A percentile compares a stretch with the other conserved stretches of the same genome.
Conservation (phyloP, 164 flowering plant species). For the Protea cynaroides region DNA sequence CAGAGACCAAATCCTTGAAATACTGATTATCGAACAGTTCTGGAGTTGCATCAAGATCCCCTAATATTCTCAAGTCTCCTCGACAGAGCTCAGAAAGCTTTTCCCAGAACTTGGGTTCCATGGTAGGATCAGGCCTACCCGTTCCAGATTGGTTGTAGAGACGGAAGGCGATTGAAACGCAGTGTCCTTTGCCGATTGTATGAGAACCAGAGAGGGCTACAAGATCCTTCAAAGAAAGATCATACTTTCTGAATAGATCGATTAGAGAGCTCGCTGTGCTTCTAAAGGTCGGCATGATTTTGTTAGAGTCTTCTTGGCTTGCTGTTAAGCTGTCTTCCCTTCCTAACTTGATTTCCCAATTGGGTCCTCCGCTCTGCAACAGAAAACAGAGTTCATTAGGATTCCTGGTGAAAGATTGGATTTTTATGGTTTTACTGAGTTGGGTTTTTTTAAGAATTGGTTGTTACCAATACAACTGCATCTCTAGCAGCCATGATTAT, state of each 20-base stretch:
- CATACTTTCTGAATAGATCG: slow-evolving; percentile 50
- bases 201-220: slow-evolving; percentile 96
- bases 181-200: slow-evolving; percentile 77
- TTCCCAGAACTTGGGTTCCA: slow-evolving; percentile 51
- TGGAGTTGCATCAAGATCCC: slow-evolving; percentile 76
- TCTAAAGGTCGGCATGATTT: slow-evolving; percentile 93
- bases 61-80: slow-evolving; percentile 66
- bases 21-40: slow-evolving; percentile 69
- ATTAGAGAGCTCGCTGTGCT: slow-evolving; percentile 61
- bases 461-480: slow-evolving; percentile 73
- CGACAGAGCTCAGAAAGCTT: slow-evolving; percentile 63
- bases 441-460: neutral
- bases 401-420: neutral
- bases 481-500: slow-evolving; percentile 96
- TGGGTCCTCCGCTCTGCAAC: slow-evolving; percentile 76
- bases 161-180: slow-evolving; percentile 77
- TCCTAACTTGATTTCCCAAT: slow-evolving; percentile 81
- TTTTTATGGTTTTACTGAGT: no score
- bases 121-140: slow-evolving; percentile 72
- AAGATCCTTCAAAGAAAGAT: slow-evolving; percentile 64
- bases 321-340: slow-evolving; percentile 76
- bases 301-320: slow-evolving; percentile 65
- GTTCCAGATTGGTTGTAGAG: slow-evolving; percentile 92
- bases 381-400: neutral
- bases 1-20: slow-evolving; percentile 70